These are phyloP conservation scores for Pichia rugopelliculosa DNA, from an alignment of 805 yeast genomes.

Conservation along the genomic window DNA sequence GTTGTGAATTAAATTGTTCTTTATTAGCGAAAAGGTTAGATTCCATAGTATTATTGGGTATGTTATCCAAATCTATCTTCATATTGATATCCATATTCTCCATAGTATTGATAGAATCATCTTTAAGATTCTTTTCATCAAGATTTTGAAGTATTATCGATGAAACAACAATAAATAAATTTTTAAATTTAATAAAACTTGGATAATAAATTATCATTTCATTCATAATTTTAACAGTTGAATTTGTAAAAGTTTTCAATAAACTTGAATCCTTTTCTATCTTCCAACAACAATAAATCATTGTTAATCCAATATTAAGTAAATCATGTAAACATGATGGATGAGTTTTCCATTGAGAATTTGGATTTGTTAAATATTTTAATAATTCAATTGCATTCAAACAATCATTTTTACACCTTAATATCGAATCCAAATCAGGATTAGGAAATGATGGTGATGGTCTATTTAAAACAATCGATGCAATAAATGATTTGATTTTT, in stretches of 20 bases:
- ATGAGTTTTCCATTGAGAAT: conserved; percentile 14
- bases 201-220: conserved; percentile 14
- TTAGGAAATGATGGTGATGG: conserved; percentile 21
- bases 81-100: background rate
- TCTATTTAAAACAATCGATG: conserved; percentile 16
- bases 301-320: conserved; percentile 19
- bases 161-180: conserved; percentile 17
- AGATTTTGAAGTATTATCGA: conserved; percentile 14
- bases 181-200: conserved; percentile 15
- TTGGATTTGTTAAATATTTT: conserved; percentile 4
- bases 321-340: conserved; percentile 21
- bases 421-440: conserved; percentile 14
- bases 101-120: background rate
- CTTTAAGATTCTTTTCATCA: background rate
- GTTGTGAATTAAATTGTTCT: background rate
- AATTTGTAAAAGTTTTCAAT: conserved; percentile 12
- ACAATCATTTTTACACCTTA: conserved; percentile 16
- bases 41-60: too few species aligned
- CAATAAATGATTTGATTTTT: conserved; percentile 15
- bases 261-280: conserved; percentile 13
- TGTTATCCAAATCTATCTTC: too few species aligned
- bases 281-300: conserved; percentile 23
- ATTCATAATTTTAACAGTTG: conserved; percentile 14
- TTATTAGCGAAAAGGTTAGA: too few species aligned
- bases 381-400: conserved; percentile 13